Evolutionary conservation across 805 yeast species (phyloP).

Genomic region (Suhomyces sp.): DNA sequence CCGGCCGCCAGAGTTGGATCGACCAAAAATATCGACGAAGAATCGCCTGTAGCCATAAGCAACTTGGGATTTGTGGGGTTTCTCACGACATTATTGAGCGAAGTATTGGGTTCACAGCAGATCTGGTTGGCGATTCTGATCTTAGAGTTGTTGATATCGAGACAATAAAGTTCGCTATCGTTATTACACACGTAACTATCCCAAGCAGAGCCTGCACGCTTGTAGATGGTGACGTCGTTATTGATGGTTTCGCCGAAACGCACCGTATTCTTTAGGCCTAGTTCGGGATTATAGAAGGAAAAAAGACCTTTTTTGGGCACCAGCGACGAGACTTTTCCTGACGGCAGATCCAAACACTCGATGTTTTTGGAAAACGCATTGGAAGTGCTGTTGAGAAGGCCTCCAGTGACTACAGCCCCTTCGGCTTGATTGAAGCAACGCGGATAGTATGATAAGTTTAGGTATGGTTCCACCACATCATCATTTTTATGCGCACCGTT

Average conservation of each 20-base stretch:
- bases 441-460: slow-evolving; percentile 62
- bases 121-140: slow-evolving; percentile 43
- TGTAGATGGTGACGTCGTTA: slow-evolving; percentile 65
- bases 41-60: slow-evolving; percentile 70
- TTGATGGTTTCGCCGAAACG: slow-evolving; percentile 80
- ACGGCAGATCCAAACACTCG: slow-evolving; percentile 17
- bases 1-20: slow-evolving; percentile 38
- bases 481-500: too few species aligned
- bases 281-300: slow-evolving; percentile 52
- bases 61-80: slow-evolving; percentile 45
- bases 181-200: slow-evolving; percentile 76
- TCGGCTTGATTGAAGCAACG: slow-evolving; percentile 62
- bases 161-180: slow-evolving; percentile 66
- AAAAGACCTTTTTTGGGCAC: slow-evolving; percentile 54
- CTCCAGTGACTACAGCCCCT: slow-evolving; percentile 50
- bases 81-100: slow-evolving; percentile 70
- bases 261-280: slow-evolving; percentile 46
- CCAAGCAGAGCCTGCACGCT: slow-evolving; percentile 37
- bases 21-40: slow-evolving; percentile 57
- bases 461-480: slow-evolving; percentile 28
- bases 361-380: slow-evolving; percentile 24
- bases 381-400: slow-evolving; percentile 42
- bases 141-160: slow-evolving; percentile 51
- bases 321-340: not conserved
- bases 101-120: slow-evolving; percentile 51